Evolutionary conservation across 805 yeast species (phyloP).

Genomic region (Komagataella kurtzmanii): DNA sequence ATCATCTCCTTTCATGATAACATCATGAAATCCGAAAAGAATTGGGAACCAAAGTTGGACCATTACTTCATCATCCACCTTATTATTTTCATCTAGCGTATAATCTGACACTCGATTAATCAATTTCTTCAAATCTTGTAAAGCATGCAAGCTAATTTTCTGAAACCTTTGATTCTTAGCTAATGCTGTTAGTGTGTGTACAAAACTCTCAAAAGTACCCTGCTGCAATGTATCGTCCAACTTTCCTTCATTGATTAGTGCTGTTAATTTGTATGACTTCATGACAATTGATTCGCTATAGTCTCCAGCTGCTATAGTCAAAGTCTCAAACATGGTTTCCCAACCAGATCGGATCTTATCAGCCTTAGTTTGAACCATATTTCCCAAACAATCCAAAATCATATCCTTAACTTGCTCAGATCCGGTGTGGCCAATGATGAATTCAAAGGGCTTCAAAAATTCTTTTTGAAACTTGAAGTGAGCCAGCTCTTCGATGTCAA

Average conservation of each 20-base stretch:
- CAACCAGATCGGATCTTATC: conserved; percentile 81
- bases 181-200: conserved; percentile 64
- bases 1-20: conserved; percentile 88
- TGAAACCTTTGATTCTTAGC: conserved; percentile 81
- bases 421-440: conserved; percentile 55
- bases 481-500: conserved; percentile 86
- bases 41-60: conserved; percentile 75
- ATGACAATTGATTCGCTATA: conserved; percentile 43
- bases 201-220: conserved; percentile 54
- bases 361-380: conserved; percentile 70
- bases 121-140: conserved; percentile 56
- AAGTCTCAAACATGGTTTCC: conserved; percentile 74
- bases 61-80: conserved; percentile 22
- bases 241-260: conserved; percentile 46
- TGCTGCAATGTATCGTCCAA: conserved; percentile 52
- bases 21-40: conserved; percentile 72
- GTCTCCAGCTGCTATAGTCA: conserved; percentile 60
- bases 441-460: conserved; percentile 82
- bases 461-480: conserved; percentile 95
- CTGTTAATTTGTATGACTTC: conserved; percentile 51
- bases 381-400: conserved; percentile 81
- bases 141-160: conserved; percentile 65
- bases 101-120: conserved; percentile 44
- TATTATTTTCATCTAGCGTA: conserved; percentile 14
- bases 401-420: conserved; percentile 68